phyloP scores from a whole-genome alignment of 148 eudicot species.

The Rhododendron molle region DNA sequence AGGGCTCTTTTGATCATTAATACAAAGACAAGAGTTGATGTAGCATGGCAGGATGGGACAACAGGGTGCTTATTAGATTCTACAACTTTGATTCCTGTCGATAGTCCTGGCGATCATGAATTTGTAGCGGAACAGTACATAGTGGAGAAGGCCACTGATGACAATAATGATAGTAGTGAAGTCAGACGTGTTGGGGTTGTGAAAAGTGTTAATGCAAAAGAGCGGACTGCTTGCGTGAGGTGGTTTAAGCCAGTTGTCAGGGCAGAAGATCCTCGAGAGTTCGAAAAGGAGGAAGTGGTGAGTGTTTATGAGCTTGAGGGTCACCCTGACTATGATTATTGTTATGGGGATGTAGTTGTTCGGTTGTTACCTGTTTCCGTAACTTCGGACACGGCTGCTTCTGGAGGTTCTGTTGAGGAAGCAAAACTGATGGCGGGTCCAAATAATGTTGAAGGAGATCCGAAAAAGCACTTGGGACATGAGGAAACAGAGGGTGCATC shows the following conservation, averaged over 20 bases:
- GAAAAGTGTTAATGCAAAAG: constrained; percentile 91
- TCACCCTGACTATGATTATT: constrained; percentile 94
- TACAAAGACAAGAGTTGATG: constrained; percentile 67
- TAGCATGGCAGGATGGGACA: constrained; percentile 96
- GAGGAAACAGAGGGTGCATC: constrained; percentile 19
- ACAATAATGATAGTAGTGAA: constrained; percentile 48
- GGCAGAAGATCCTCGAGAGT: constrained; percentile 84
- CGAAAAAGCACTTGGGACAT: constrained; percentile 11
- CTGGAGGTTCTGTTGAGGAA: constrained; percentile 30
- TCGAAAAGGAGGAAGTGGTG: constrained; percentile 84
- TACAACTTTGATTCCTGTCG: constrained; percentile 69
- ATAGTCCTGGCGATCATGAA: constrained; percentile 96
- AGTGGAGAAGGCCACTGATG: constrained; percentile 82
- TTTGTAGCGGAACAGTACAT: constrained; percentile 95
- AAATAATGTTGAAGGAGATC: constrained; percentile 25
- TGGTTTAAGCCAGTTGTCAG: constrained; percentile 83
- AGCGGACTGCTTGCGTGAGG: constrained; percentile 79
- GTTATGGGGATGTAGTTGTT: constrained; percentile 96
- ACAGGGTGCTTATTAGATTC: constrained; percentile 49
- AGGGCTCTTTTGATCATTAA: constrained; percentile 73
- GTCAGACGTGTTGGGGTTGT: constrained; percentile 87
- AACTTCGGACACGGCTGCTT: constrained; percentile 19
- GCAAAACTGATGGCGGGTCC: constrained; percentile 18
- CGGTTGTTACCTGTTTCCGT: constrained; percentile 65
- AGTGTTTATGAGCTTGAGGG: constrained; percentile 98